Percentiles rank a stretch among this genome's conserved stretches.
phyloP scores from a whole-genome alignment of 345 rosid genomes.

The Salix viminalis region DNA sequence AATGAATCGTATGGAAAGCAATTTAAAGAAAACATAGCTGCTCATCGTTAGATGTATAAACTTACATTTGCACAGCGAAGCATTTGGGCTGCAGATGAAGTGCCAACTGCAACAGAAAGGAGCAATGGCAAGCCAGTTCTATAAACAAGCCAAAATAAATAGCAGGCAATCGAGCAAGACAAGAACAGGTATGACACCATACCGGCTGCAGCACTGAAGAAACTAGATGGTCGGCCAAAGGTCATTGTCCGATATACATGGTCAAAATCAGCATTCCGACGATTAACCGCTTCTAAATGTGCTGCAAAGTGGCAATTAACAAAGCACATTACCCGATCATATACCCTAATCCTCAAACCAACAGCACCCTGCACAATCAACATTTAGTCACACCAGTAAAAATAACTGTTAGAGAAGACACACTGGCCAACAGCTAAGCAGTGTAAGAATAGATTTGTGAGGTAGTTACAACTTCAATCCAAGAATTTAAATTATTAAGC shows the following conservation, averaged over 20 bases:
- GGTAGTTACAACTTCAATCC: not conserved
- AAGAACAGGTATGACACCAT: constrained; percentile 56
- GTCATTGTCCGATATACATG: constrained; percentile 63
- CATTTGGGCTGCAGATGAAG: constrained; percentile 55
- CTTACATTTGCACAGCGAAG: constrained; percentile 60
- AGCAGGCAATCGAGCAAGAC: constrained; percentile 58
- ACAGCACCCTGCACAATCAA: constrained; percentile 58
- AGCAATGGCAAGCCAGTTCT: constrained; percentile 70
- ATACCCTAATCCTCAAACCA: constrained; percentile 67
- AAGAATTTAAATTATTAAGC: not conserved
- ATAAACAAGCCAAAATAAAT: constrained; percentile 63
- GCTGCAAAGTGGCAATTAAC: constrained; percentile 81
- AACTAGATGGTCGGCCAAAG: constrained; percentile 44
- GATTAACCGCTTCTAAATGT: constrained; percentile 69
- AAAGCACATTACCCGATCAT: constrained; percentile 60
- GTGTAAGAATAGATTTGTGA: not conserved
- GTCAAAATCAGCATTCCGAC: constrained; percentile 73
- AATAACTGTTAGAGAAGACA: not conserved
- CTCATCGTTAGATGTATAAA: constrained; percentile 8
- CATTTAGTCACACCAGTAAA: constrained; percentile 1
- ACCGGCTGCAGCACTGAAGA: constrained; percentile 56
- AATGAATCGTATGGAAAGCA: not conserved
- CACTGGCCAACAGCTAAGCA: not conserved
- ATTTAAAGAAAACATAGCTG: constrained; percentile 17
- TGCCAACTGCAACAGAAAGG: constrained; percentile 76